These are phyloP conservation scores for Gaeumannomyces tritici DNA, from an alignment of 2,329 filamentous ascomycete species.

Conservation along the genomic window DNA sequence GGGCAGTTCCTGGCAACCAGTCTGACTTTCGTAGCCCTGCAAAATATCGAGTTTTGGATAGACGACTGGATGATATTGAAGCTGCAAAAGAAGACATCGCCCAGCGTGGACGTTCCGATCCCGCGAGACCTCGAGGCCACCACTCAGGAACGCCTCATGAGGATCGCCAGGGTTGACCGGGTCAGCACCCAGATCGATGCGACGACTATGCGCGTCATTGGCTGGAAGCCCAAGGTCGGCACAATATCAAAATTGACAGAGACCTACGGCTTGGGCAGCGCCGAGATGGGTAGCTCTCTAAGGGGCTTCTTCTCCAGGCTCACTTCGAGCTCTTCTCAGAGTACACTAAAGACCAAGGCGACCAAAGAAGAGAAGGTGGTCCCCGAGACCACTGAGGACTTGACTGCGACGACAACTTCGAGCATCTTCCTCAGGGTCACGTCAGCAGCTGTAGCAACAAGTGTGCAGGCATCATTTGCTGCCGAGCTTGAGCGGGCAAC, in stretches of 20 bases:
- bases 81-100: slow-evolving; percentile 77
- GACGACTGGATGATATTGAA: slow-evolving; percentile 76
- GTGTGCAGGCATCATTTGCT: slow-evolving; percentile 61
- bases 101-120: slow-evolving; percentile 60
- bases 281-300: slow-evolving; percentile 50
- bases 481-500: slow-evolving; percentile 89
- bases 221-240: slow-evolving; percentile 59
- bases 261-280: slow-evolving; percentile 35
- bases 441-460: slow-evolving; percentile 72
- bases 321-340: slow-evolving; percentile 46
- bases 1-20: slow-evolving; percentile 91
- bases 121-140: slow-evolving; percentile 71
- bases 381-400: slow-evolving; percentile 60
- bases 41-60: slow-evolving; percentile 81
- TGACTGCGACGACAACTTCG: slow-evolving; percentile 60
- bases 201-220: slow-evolving; percentile 76
- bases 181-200: slow-evolving; percentile 91
- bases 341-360: slow-evolving; percentile 40
- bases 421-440: slow-evolving; percentile 86
- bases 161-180: slow-evolving; percentile 66
- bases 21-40: slow-evolving; percentile 85
- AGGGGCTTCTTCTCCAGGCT: slow-evolving; percentile 73
- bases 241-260: slow-evolving; percentile 33
- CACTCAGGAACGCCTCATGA: slow-evolving; percentile 85
- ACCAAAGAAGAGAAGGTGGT: slow-evolving; percentile 53